A percentile compares a stretch with the other conserved stretches of the same genome.
These are phyloP conservation scores for Lachnum nothofagi DNA, from an alignment of 2,329 filamentous ascomycete species.

Conservation along the genomic window DNA sequence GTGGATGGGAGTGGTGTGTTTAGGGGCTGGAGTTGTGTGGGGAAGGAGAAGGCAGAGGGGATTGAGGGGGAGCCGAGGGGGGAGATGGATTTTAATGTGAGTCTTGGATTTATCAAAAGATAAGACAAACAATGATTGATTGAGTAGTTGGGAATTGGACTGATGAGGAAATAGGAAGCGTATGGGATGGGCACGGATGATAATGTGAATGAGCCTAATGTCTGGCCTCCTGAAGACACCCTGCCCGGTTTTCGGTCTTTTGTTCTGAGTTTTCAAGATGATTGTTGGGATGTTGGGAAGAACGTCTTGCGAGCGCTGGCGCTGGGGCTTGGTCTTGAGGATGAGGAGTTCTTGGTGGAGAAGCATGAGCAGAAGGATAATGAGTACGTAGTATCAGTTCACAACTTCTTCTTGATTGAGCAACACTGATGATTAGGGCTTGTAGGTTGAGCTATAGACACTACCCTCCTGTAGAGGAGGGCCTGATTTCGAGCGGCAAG, in stretches of 20 bases:
- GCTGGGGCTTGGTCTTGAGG: constrained; percentile 8
- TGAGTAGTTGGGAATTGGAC: not conserved
- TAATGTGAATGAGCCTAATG: constrained; percentile 38
- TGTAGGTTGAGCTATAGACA: constrained; percentile 40
- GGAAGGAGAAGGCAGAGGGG: constrained; percentile 8
- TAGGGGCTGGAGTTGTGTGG: constrained; percentile 11
- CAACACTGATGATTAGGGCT: too few relatives aligned
- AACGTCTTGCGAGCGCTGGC: constrained; percentile 10
- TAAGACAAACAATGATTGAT: too few relatives aligned
- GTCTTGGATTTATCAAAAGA: too few relatives aligned
- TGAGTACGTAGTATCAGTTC: too few relatives aligned
- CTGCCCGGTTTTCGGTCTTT: constrained; percentile 43
- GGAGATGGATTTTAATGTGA: constrained; percentile 10
- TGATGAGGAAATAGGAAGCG: constrained; percentile 36
- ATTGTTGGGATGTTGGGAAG: constrained; percentile 6
- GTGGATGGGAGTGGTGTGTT: not conserved
- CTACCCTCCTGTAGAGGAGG: constrained; percentile 34
- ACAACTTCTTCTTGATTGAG: too few relatives aligned
- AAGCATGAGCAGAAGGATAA: constrained; percentile 9
- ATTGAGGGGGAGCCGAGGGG: not conserved
- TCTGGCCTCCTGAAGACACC: constrained; percentile 41
- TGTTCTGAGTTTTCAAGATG: constrained; percentile 41
- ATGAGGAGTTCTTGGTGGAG: constrained; percentile 7
- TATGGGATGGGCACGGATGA: constrained; percentile 47
- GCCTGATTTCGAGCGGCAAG: constrained; percentile 4